Conservation (phyloP, 1,139 yeast species). For the Yamadazyma mexicana region DNA sequence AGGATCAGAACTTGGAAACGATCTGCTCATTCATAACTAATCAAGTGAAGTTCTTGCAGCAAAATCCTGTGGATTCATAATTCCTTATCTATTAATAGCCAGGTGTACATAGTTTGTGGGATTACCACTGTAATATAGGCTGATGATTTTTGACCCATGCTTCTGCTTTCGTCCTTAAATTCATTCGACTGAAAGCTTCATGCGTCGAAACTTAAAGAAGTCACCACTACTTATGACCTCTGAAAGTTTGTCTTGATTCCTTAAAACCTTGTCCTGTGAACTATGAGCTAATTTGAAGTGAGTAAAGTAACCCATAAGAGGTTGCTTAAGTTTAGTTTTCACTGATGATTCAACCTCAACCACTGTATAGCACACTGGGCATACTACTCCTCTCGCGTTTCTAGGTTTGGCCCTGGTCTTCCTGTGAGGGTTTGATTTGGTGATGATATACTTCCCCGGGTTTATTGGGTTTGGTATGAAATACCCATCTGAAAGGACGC, state of each 20-base stretch:
- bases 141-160: too few species aligned
- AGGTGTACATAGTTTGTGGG: too few species aligned
- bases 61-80: slow-evolving; percentile 3
- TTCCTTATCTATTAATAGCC: too few species aligned
- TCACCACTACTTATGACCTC: background rate
- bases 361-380: slow-evolving; percentile 4
- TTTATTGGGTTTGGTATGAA: slow-evolving; percentile 25
- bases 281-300: slow-evolving; percentile 3
- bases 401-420: slow-evolving; percentile 4
- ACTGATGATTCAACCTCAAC: slow-evolving; percentile 3
- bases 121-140: background rate
- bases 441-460: slow-evolving; percentile 1
- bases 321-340: slow-evolving; percentile 3
- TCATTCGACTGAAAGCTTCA: background rate
- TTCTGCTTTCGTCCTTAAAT: too few species aligned
- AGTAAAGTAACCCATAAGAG: slow-evolving; percentile 4
- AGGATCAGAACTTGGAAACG: slow-evolving; percentile 20
- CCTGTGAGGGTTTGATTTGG: slow-evolving; percentile 2
- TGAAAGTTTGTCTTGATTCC: background rate
- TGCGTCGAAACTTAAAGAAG: background rate
- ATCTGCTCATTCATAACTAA: slow-evolving; percentile 29
- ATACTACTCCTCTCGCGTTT: slow-evolving; percentile 3
- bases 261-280: slow-evolving; percentile 1
- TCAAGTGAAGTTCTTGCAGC: slow-evolving; percentile 29
- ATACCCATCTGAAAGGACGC: slow-evolving; percentile 27